Evolutionary conservation across 148 eudicot species (phyloP).

Genomic region (Silene conica): DNA sequence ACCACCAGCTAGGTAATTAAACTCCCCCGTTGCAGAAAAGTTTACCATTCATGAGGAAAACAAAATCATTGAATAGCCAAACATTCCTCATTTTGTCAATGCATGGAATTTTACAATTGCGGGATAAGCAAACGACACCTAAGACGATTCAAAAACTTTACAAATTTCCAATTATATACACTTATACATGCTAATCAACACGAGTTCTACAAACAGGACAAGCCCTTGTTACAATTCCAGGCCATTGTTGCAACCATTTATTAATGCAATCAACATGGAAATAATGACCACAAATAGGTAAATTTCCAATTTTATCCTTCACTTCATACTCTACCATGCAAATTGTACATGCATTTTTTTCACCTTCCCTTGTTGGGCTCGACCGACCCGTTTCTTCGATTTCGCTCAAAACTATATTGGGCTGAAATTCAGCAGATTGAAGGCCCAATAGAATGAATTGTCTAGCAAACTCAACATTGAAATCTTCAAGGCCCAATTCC

Average conservation of each 20-base stretch:
- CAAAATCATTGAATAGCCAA: too few species aligned
- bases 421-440: background rate
- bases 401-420: conserved; percentile 16
- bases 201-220: conserved; percentile 30
- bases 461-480: conserved; percentile 20
- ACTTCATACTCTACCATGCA: conserved; percentile 27
- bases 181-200: too few species aligned
- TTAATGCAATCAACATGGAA: conserved; percentile 27
- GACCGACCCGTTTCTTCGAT: conserved; percentile 16
- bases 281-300: conserved; percentile 27
- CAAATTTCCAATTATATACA: too few species aligned
- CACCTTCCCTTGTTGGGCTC: conserved; percentile 19
- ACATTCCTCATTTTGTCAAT: too few species aligned
- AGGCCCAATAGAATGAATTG: conserved; percentile 22
- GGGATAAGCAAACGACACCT: too few species aligned
- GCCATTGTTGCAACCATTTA: conserved; percentile 23
- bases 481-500: conserved; percentile 27
- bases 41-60: too few species aligned
- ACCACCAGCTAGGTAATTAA: too few species aligned
- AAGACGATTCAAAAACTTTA: too few species aligned
- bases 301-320: conserved; percentile 25
- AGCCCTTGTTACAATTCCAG: conserved; percentile 17
- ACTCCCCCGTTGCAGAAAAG: too few species aligned
- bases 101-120: too few species aligned
- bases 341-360: conserved; percentile 21